Percentiles rank a stretch among this genome's conserved stretches.
phyloP scores from a whole-genome alignment of 352 stramenopile species.

The Globisporangium okanoganense region DNA sequence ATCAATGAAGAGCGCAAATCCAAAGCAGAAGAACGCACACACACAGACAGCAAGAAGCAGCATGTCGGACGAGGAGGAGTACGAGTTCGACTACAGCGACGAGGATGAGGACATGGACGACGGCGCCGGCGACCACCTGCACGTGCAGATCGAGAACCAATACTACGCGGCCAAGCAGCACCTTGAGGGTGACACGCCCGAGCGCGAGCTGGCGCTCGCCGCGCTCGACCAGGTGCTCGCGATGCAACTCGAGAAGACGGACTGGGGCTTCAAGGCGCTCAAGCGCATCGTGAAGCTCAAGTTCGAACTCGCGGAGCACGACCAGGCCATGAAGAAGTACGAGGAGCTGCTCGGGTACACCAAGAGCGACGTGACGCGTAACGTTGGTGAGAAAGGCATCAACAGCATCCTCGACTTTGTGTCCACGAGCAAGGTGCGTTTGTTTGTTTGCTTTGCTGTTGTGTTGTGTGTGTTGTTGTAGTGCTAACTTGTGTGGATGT shows the following conservation, averaged over 20 bases:
- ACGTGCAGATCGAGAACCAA: constrained; percentile 92
- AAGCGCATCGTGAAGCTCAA: constrained; percentile 95
- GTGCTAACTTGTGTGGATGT: not conserved
- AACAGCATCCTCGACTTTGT: constrained; percentile 95
- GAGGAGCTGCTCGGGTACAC: constrained; percentile 88
- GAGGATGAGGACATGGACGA: constrained; percentile 89
- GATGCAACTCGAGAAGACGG: constrained; percentile 51
- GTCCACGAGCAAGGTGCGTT: constrained; percentile 69
- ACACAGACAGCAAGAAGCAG: not conserved
- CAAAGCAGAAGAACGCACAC: not conserved
- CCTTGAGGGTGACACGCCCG: constrained; percentile 51
- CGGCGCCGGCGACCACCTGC: constrained; percentile 65
- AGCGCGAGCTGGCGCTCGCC: constrained; percentile 34
- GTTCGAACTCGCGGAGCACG: constrained; percentile 67
- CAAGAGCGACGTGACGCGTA: constrained; percentile 87
- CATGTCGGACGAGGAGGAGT: constrained; percentile 81
- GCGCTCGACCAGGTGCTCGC: constrained; percentile 52
- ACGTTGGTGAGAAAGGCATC: constrained; percentile 94
- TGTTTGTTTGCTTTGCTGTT: not conserved
- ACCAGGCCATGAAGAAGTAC: constrained; percentile 81
- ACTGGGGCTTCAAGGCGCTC: constrained; percentile 94
- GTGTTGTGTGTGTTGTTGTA: not conserved
- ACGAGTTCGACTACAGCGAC: constrained; percentile 92
- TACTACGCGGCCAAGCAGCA: constrained; percentile 92
- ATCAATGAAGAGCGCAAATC: too few relatives aligned